A percentile compares a stretch with the other conserved stretches of the same genome.
Conservation (phyloP, 169 alveolate genomes). For the Miamiensis avidus region DNA sequence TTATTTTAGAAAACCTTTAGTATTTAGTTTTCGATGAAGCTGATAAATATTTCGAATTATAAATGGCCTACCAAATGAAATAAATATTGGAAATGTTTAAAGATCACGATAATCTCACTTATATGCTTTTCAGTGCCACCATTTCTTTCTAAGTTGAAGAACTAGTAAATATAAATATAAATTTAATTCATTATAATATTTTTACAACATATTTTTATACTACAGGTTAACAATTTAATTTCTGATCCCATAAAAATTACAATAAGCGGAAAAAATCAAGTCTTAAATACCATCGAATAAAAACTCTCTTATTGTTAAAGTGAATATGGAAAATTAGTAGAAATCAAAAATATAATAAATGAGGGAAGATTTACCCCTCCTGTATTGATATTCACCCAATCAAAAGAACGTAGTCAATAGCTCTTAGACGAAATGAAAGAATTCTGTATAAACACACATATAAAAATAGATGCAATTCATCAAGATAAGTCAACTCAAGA, state of each 20-base stretch:
- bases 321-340: constrained; percentile 77
- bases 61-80: constrained; percentile 55
- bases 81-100: constrained; percentile 54
- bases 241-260: constrained; percentile 72
- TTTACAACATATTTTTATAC: background rate
- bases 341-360: constrained; percentile 58
- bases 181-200: too few relatives aligned
- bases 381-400: constrained; percentile 75
- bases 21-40: constrained; percentile 82
- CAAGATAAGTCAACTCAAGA: constrained; percentile 63
- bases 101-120: constrained; percentile 33
- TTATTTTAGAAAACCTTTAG: constrained; percentile 39
- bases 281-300: constrained; percentile 58
- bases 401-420: constrained; percentile 71
- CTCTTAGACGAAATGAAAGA: constrained; percentile 67
- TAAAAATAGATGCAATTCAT: constrained; percentile 66
- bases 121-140: constrained; percentile 86
- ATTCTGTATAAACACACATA: constrained; percentile 37
- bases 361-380: constrained; percentile 71
- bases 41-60: constrained; percentile 77
- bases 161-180: constrained; percentile 20
- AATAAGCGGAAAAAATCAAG: constrained; percentile 78
- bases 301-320: constrained; percentile 69
- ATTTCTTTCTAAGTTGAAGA: constrained; percentile 71
- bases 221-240: constrained; percentile 41